Base-by-base conservation (phyloP, 345 rosid genomes). In the Euphorbia pulcherrima region DNA sequence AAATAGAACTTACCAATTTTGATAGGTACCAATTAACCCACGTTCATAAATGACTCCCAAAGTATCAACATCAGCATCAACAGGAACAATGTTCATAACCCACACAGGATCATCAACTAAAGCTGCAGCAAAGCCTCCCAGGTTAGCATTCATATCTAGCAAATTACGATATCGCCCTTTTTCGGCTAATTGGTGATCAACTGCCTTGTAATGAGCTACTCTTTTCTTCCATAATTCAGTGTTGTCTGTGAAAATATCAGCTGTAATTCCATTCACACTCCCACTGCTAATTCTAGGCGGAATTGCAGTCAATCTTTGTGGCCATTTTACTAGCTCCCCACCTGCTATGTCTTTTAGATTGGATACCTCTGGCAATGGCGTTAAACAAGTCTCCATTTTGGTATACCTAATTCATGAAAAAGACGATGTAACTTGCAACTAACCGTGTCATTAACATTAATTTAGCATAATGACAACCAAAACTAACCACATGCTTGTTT, bases 61-160 rank as follows among this genome's bases (percentile, higher is more conserved):
- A 3, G 96, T 91, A 68, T 89, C 77, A 76, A 70, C 64, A 28
- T 74, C 60, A 1, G 89, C 85, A 67, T 94, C 90, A 6, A 80
- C 86, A 0, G 97, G 95, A 59, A 86, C 92, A 12, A 77, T 50
- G 37, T 91, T 94, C 97, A 89, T 91, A 56, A 84, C 90, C 97
- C 96, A 91, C 20, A 82, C 83, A n/a, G 95, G 96, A 48, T 94
- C 94, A 60, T 79, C 85, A 0, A 75, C 77, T 16, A 91, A 69
- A 11, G 96, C 92, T 1, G 97, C 94, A 3, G 98, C 95, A 65
- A 93, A 89, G 13, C 97, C 96, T 60, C 97, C 97, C 60, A 90
- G 67, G 61, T 79, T 40, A 26, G 96, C 78, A 28, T 89, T 89
- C 98, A 93, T 93, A 58, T 90, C 98, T 16, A 93, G 84, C 78